Conservation (phyloP, 2,329 filamentous ascomycete genomes). For the Aspergillus ibericus region DNA sequence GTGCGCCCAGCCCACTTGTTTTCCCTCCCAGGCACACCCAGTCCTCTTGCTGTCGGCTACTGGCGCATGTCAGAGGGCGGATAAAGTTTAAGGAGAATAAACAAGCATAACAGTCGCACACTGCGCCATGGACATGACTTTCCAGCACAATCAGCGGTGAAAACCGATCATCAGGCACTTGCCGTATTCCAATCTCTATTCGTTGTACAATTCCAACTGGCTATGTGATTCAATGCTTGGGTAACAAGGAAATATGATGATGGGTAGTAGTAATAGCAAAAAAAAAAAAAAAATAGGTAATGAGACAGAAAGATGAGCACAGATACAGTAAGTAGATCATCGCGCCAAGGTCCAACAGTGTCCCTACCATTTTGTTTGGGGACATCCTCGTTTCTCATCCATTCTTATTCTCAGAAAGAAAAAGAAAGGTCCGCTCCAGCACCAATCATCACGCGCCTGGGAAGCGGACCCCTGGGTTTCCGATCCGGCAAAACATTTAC, state of each 20-base stretch:
- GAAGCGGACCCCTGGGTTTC: constrained; percentile 4
- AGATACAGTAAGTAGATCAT: background rate
- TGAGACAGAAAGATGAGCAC: background rate
- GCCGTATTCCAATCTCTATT: background rate
- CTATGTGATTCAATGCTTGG: background rate
- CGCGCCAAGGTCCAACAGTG: background rate
- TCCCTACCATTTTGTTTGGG: background rate
- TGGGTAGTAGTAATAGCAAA: background rate
- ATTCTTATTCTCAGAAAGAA: background rate
- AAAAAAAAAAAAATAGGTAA: background rate
- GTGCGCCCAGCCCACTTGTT: background rate
- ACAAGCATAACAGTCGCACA: background rate
- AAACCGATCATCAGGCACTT: background rate
- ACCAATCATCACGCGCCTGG: constrained; percentile 9
- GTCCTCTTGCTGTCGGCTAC: background rate
- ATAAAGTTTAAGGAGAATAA: background rate
- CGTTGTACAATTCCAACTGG: background rate
- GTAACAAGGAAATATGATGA: background rate
- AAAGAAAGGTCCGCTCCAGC: constrained; percentile 1
- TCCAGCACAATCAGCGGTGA: background rate
- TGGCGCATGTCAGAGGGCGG: background rate
- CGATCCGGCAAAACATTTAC: constrained; percentile 11
- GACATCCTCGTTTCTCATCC: background rate
- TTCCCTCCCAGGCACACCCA: background rate
- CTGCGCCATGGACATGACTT: background rate